phyloP scores from a whole-genome alignment of 495 filamentous ascomycete genomes.

The Lindgomyces ingoldianus region DNA sequence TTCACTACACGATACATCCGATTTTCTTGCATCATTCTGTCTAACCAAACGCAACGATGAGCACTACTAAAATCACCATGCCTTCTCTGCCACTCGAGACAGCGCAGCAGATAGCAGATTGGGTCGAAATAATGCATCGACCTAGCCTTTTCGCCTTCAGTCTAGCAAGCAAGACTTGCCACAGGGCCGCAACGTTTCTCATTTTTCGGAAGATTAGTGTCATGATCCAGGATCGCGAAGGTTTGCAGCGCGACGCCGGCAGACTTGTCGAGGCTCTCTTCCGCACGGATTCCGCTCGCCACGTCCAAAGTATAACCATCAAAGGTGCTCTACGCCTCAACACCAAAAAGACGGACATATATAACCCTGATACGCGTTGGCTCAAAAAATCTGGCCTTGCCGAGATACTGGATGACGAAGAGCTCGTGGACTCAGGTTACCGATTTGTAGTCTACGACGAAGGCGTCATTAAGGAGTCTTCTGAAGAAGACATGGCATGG shows the following conservation, averaged over 20 bases:
- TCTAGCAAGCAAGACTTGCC: conserved; percentile 26
- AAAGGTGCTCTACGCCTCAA: conserved; percentile 20
- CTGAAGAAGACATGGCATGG: conserved; percentile 30
- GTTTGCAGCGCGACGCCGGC: conserved; percentile 14
- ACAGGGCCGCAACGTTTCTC: conserved; percentile 14
- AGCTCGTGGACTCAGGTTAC: neutral
- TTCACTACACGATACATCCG: neutral
- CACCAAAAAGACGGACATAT: conserved; percentile 14
- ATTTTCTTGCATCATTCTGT: neutral
- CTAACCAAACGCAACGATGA: conserved; percentile 15
- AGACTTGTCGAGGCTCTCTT: conserved; percentile 20
- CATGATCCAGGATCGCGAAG: conserved; percentile 16
- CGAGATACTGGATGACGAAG: conserved; percentile 24
- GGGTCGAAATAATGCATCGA: conserved; percentile 23
- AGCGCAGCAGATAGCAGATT: conserved; percentile 20
- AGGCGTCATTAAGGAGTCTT: conserved; percentile 24
- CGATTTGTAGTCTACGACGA: conserved; percentile 21
- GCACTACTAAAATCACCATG: conserved; percentile 11
- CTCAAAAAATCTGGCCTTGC: conserved; percentile 12
- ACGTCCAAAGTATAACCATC: conserved; percentile 22
- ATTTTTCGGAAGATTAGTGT: conserved; percentile 20
- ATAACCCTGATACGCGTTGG: neutral
- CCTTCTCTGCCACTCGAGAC: conserved; percentile 16
- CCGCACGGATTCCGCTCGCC: conserved; percentile 19
- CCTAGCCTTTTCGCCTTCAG: conserved; percentile 21